Base-by-base conservation (phyloP, 2,329 filamentous ascomycete species). In the Coniella vitis region DNA sequence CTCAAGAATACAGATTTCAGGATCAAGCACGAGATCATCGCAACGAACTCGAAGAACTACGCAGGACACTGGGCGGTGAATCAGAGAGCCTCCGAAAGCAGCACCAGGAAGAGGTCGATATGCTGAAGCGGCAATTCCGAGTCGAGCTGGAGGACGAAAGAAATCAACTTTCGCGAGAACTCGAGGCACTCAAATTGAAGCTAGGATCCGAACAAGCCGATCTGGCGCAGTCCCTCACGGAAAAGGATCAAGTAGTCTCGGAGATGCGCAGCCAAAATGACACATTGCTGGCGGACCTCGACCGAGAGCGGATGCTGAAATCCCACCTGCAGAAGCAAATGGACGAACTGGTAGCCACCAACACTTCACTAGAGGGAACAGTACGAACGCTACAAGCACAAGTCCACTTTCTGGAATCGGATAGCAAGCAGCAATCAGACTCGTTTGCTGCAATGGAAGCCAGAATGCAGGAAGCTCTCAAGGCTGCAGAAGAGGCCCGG, bases 391-490 rank as follows among this genome's bases (percentile, higher is more conserved):
- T 95, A 55, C 81, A 84, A 57, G 87, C 87, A 2, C 87, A 91
- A 58, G 86, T 95, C 50, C 84, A 90, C 56, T 95, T 94, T 61
- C 78, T 96, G 16, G 89, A 96, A 63, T 93, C 88, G 0, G 89
- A 90, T 60, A 90, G 82, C 64, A 87, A 95, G 65, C 86, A 89
- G 13, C 90, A 96, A 59, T 93, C 90, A 1, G 81, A 91, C 59
- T 83, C 87, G 10, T 95, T 91, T 65, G 82, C 87, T 36, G 82
- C 80, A 48, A 87, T 95, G 71, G 86, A 95, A 61, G 75, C 84
- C 38, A 78, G 84, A 45, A 81, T 95, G 60, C 85, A 88, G 60
- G 85, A 93, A 40, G 90, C 90, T 0, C 67, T 89, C 20, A 76
- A 78, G 13, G 70, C 77, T 17, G 87, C 85, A 1, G 81, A 86